A percentile compares a stretch with the other conserved stretches of the same genome.
Evolutionary conservation across 2,329 filamentous ascomycete genomes (phyloP).

Genomic region (Fusarium nanum): DNA sequence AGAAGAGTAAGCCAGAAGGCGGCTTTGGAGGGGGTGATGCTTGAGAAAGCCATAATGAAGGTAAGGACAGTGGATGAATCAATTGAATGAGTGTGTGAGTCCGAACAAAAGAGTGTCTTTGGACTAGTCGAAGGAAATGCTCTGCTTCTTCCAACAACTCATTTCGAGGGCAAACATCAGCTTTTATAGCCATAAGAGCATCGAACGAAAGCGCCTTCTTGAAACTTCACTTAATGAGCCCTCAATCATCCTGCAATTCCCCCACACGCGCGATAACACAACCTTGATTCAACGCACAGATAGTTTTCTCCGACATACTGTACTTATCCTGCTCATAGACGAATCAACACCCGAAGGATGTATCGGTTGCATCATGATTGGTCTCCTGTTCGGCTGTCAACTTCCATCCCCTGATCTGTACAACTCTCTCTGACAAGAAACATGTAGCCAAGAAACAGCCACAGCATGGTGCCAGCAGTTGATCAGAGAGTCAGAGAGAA

Average conservation of each 20-base stretch:
- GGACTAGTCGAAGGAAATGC: not conserved
- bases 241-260: not conserved
- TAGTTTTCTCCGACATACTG: slow-evolving; percentile 6
- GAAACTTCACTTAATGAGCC: not conserved
- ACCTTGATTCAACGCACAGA: slow-evolving; percentile 14
- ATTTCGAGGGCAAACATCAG: not conserved
- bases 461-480: not conserved
- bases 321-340: slow-evolving; percentile 1
- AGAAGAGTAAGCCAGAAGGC: slow-evolving; percentile 22
- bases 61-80: slow-evolving; percentile 1
- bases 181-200: slow-evolving; percentile 25
- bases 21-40: slow-evolving; percentile 16
- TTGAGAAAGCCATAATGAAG: slow-evolving; percentile 17
- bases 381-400: slow-evolving; percentile 27
- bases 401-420: slow-evolving; percentile 23
- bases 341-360: slow-evolving; percentile 32
- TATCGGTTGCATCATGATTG: slow-evolving; percentile 39
- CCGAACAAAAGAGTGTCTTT: slow-evolving; percentile 14
- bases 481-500: not conserved
- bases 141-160: not conserved
- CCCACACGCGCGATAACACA: slow-evolving; percentile 31
- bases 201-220: not conserved
- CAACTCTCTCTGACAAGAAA: slow-evolving; percentile 23
- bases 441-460: slow-evolving; percentile 29
- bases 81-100: slow-evolving; percentile 21